Conservation (phyloP, 2,329 filamentous ascomycete genomes). For the Colletotrichum spaethianum region DNA sequence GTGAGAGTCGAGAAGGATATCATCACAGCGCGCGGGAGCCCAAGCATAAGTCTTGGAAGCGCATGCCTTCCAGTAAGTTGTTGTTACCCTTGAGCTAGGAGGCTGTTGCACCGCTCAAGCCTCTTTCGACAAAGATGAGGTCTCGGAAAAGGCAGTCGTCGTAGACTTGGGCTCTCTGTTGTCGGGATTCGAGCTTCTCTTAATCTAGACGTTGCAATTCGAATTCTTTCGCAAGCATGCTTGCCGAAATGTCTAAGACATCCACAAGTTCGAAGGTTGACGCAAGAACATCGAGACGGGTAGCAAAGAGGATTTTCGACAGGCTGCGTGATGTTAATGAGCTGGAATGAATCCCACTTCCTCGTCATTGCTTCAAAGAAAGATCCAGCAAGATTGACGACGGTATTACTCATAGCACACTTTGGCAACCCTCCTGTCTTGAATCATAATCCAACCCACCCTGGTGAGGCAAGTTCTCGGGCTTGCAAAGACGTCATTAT, state of each 20-base stretch:
- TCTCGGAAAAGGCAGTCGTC: not conserved
- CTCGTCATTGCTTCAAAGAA: not conserved
- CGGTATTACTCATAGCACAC: not conserved
- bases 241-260: too few relatives aligned
- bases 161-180: not conserved
- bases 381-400: not conserved
- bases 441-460: not conserved
- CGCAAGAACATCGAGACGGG: not conserved
- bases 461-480: not conserved
- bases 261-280: not conserved
- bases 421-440: not conserved
- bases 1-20: not conserved
- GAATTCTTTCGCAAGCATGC: not conserved
- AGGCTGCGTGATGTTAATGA: not conserved
- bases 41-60: not conserved
- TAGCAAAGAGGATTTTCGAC: not conserved
- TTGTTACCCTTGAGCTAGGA: not conserved
- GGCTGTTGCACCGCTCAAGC: too few relatives aligned
- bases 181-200: not conserved
- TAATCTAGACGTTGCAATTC: not conserved
- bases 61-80: not conserved
- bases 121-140: not conserved
- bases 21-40: not conserved
- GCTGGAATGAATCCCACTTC: too few relatives aligned
- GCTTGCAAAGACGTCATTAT: not conserved